Base-by-base conservation (phyloP, 176 grass and related monocot species). In the Aegilops umbellulata region DNA sequence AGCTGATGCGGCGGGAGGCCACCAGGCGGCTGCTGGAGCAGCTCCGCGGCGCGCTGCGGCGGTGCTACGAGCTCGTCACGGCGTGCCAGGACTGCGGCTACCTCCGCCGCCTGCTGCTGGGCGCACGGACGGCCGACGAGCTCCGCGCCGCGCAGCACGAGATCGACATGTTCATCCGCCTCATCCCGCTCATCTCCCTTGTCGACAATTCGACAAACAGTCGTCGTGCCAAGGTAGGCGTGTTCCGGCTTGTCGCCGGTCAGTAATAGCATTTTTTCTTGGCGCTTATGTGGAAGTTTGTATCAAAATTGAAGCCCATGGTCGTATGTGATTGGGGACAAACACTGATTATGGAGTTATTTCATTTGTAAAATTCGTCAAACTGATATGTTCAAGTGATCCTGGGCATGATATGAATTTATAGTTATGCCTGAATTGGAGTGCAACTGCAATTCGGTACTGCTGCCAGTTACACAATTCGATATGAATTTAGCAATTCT, bases 121-220 rank as follows among this genome's bases (percentile, higher is more conserved):
- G 81, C 7, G 85, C 77, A 4, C 36, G 80, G 69, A 82, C 87
- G 76, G 80, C 84, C 53, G 72, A 78, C 6, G 91, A 93, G 41
- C 83, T 93, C 39, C 83, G 64, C 47, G 19, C 60, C 0, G 77
- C 77, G 19, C 85, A 93, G 85, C 22, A 76, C 11, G 88, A 93
- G 84, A 87, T 93, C 4, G 88, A 93, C 30, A 66, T 79, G 72
- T 93, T 80, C 74, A 84, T 93, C 55, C 88, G 86, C 67, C 88
- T 93, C 70, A 32, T 90, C 80, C 91, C 91, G 26, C 84, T 93
- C 13, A 88, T 91, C 82, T 69, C 92, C 0, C 92, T 93, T n/a
- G 92, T 93, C 14, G 88, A 90, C 65, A 74, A 42, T 4, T 39
- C 68, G 11, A 79, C 57, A 8, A 51, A 55, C 25, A 77, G 4